Evolutionary conservation across 331 rosid genomes (phyloP).

Genomic region (Prunus yedoensis): DNA sequence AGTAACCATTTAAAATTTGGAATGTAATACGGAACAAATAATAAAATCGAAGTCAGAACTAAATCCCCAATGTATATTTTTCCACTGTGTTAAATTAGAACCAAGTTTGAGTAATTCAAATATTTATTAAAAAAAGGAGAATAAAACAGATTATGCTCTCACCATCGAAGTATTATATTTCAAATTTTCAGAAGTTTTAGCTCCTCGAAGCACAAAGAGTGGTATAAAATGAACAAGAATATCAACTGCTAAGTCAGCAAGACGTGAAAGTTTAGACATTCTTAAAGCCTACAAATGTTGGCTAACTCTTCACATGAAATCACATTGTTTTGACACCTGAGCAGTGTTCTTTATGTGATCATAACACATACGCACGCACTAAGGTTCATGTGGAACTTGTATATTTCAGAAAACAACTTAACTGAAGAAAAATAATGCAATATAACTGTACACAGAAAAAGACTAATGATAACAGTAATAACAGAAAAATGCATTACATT

Average conservation of each 20-base stretch:
- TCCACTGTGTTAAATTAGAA: too few relatives aligned
- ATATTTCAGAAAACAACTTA: neutral
- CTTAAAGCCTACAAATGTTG: neutral
- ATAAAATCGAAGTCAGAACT: too few relatives aligned
- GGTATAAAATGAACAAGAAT: neutral
- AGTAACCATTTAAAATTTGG: neutral
- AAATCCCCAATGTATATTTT: too few relatives aligned
- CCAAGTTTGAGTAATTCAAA: too few relatives aligned
- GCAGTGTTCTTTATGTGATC: neutral
- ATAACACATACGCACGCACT: neutral
- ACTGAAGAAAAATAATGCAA: neutral
- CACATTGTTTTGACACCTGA: neutral
- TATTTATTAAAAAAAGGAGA: too few relatives aligned
- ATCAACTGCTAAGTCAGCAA: neutral
- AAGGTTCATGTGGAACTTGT: neutral
- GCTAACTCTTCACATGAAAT: neutral
- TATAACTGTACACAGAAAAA: conserved; percentile 2
- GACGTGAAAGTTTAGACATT: neutral
- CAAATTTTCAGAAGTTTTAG: neutral
- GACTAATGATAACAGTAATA: conserved; percentile 4
- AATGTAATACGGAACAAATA: neutral
- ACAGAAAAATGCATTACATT: conserved; percentile 3
- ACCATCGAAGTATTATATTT: too few relatives aligned
- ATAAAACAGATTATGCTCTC: too few relatives aligned
- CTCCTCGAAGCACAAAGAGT: neutral